These are phyloP conservation scores for Entomortierella chlamydospora DNA, from an alignment of 192 early-diverging fungal species.

Conservation along the genomic window DNA sequence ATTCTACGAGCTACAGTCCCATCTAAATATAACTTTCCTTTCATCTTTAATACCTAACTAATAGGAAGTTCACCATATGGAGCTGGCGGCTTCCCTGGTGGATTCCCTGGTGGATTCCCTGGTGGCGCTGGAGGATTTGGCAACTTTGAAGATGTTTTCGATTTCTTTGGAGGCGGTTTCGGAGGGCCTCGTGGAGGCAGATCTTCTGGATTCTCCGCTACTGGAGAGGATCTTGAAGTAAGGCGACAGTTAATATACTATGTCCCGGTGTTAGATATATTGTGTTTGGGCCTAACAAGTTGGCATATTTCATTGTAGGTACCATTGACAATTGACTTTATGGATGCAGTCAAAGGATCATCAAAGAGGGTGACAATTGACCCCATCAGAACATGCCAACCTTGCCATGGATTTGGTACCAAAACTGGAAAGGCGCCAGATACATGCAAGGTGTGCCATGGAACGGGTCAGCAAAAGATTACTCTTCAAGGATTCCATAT, in stretches of 20 bases:
- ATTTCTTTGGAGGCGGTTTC: slow-evolving; percentile 77
- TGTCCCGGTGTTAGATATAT: no score
- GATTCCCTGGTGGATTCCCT: slow-evolving; percentile 71
- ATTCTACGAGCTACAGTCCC: no score
- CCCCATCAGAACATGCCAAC: slow-evolving; percentile 76
- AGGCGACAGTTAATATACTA: no score
- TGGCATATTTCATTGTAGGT: no score
- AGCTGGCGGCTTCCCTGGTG: slow-evolving; percentile 69
- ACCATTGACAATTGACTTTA: slow-evolving; percentile 80
- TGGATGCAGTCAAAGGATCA: slow-evolving; percentile 90
- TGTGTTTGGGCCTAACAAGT: no score
- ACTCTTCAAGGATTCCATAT: slow-evolving; percentile 92
- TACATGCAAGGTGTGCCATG: slow-evolving; percentile 81
- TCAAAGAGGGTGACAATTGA: slow-evolving; percentile 74
- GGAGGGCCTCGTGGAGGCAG: slow-evolving; percentile 29
- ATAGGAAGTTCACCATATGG: slow-evolving; percentile 53
- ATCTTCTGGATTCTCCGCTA: slow-evolving; percentile 37
- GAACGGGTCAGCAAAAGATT: slow-evolving; percentile 87
- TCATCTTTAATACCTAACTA: background rate
- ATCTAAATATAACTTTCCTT: background rate
- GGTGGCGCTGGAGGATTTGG: slow-evolving; percentile 64
- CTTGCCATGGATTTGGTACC: slow-evolving; percentile 85
- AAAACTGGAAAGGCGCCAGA: slow-evolving; percentile 79
- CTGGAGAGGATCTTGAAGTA: slow-evolving; percentile 48
- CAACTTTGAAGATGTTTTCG: slow-evolving; percentile 74